Evolutionary conservation across 257 asterid species (phyloP).

Genomic region (Solanum habrochaites): DNA sequence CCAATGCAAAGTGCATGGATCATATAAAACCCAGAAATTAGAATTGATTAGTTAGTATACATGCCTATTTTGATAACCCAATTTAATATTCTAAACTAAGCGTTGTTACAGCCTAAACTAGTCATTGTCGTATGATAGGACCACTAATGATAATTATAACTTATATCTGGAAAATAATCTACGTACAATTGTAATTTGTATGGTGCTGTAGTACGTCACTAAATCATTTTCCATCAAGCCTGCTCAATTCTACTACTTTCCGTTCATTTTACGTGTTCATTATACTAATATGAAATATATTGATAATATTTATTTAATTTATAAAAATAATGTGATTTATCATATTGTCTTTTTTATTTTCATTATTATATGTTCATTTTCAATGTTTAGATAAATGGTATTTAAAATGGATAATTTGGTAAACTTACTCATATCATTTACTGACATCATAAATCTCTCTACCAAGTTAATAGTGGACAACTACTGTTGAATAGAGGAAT

Average conservation of each 20-base stretch:
- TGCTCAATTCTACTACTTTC: neutral
- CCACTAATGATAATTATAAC: neutral
- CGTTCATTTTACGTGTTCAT: neutral
- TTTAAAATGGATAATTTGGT: neutral
- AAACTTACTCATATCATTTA: no score
- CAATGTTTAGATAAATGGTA: neutral
- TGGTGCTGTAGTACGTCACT: neutral
- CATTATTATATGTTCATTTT: no score
- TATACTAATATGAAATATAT: no score
- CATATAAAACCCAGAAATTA: neutral
- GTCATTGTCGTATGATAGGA: neutral
- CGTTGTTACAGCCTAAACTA: neutral
- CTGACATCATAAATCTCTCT: neutral
- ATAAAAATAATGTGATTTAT: no score
- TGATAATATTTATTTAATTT: no score
- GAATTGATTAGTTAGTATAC: neutral
- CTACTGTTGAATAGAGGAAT: neutral
- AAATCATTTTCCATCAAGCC: neutral
- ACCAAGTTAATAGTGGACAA: neutral
- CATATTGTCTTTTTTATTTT: neutral
- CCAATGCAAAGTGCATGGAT: neutral
- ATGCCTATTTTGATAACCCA: neutral
- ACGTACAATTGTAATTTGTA: neutral
- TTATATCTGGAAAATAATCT: neutral
- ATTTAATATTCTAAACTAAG: neutral